Evolutionary conservation across 495 filamentous ascomycete species (phyloP).

Genomic region (Delitschia confertaspora): DNA sequence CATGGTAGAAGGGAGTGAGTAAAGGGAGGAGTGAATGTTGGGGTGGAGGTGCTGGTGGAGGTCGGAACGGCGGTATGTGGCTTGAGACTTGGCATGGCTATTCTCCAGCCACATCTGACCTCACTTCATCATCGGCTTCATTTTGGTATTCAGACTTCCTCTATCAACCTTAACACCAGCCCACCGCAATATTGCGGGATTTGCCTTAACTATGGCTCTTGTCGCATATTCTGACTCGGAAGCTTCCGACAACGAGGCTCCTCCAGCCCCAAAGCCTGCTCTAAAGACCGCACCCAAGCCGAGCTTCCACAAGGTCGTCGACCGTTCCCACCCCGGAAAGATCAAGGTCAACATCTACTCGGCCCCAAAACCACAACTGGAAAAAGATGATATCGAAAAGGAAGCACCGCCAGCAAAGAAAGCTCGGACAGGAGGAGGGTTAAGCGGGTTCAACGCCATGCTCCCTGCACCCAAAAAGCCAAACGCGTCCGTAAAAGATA

Average conservation of each 20-base stretch:
- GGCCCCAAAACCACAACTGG: conserved; percentile 35
- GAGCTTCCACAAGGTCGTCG: conserved; percentile 64
- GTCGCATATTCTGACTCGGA: conserved; percentile 61
- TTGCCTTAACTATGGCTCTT: conserved; percentile 29
- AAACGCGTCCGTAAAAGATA: conserved; percentile 51
- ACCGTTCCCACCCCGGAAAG: conserved; percentile 69
- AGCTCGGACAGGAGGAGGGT: conserved; percentile 48
- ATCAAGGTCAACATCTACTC: conserved; percentile 67
- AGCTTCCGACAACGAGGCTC: conserved; percentile 53
- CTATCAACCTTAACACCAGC: conserved; percentile 1
- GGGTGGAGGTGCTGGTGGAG: conserved; percentile 1
- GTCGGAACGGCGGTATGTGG: conserved; percentile 1
- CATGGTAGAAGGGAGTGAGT: not conserved
- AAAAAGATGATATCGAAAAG: conserved; percentile 34
- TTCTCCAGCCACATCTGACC: conserved; percentile 6
- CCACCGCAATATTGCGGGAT: not conserved
- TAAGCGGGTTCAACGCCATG: conserved; percentile 73
- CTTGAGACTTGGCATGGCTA: too few species aligned
- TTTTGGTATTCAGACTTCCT: not conserved
- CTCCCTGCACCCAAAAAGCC: conserved; percentile 84
- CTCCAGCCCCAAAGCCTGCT: conserved; percentile 31
- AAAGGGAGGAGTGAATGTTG: conserved; percentile 3
- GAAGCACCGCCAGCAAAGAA: conserved; percentile 67
- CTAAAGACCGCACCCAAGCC: conserved; percentile 38
- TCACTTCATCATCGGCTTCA: conserved; percentile 4